Percentiles rank a stretch among this genome's conserved stretches.
Conservation (phyloP, 495 filamentous ascomycete genomes). For the Astrothelium macrocarpum region DNA sequence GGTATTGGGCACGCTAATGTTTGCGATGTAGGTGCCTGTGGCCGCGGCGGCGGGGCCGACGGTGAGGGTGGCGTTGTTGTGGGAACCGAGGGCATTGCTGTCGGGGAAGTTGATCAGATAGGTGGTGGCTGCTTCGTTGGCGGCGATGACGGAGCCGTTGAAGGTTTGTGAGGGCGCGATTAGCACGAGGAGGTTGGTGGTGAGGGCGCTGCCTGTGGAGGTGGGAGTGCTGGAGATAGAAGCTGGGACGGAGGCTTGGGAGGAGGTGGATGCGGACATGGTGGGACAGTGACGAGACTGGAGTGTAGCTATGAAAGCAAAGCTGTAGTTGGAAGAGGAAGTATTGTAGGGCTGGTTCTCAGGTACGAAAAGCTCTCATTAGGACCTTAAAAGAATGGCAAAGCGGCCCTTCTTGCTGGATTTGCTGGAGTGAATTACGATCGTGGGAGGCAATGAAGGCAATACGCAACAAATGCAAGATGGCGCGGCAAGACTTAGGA, state of each 20-base stretch:
- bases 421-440: neutral
- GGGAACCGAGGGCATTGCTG: neutral
- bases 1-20: neutral
- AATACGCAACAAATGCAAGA: neutral
- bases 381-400: no score
- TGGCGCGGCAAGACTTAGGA: neutral
- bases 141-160: conserved; percentile 4
- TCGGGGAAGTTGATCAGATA: conserved; percentile 2
- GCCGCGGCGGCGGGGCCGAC: neutral
- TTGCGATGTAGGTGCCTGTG: neutral
- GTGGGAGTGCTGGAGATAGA: neutral
- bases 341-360: no score
- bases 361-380: no score
- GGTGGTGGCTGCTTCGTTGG: neutral
- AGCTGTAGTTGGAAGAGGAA: neutral
- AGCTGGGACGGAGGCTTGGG: neutral
- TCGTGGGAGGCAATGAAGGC: neutral
- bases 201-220: neutral
- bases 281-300: neutral
- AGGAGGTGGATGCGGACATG: neutral
- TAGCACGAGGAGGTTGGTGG: conserved; percentile 1
- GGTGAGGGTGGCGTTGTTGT: conserved; percentile 1
- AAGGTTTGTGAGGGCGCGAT: conserved; percentile 4
- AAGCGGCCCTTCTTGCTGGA: no score
- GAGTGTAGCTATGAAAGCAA: neutral